phyloP scores from a whole-genome alignment of 176 grass and related monocot genomes.

The maize (Zea mays) region DNA sequence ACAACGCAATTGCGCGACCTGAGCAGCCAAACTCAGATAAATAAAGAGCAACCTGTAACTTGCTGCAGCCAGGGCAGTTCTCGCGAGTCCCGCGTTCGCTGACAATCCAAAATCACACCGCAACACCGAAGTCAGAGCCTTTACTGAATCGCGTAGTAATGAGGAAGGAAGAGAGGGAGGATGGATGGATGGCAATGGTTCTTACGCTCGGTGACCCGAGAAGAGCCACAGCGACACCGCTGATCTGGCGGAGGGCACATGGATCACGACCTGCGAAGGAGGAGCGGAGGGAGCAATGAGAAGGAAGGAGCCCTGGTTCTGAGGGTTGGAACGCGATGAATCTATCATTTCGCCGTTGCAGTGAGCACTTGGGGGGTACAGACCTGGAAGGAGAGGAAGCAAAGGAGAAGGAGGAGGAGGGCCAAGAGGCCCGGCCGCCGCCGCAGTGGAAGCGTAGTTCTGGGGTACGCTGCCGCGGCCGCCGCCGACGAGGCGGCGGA shows the following conservation, averaged over 20 bases:
- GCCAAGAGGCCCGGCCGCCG: constrained; percentile 24
- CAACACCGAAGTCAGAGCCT: constrained; percentile 8
- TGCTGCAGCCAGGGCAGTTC: constrained; percentile 44
- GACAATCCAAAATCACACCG: not conserved
- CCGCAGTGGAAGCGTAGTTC: constrained; percentile 1
- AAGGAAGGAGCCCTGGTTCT: not conserved
- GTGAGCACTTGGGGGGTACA: not conserved
- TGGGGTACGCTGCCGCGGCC: constrained; percentile 23
- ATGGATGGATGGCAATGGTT: not conserved
- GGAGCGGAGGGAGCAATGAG: constrained; percentile 17
- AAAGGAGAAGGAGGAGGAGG: constrained; percentile 31
- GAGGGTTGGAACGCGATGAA: not conserved
- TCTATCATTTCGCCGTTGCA: not conserved
- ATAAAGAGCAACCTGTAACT: constrained; percentile 25
- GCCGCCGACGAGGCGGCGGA: constrained; percentile 23
- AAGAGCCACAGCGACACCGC: constrained; percentile 51
- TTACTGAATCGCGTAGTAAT: not conserved
- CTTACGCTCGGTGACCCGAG: constrained; percentile 54
- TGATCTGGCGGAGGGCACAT: constrained; percentile 56
- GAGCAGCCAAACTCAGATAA: not conserved
- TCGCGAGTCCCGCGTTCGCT: not conserved
- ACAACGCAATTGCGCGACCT: not conserved
- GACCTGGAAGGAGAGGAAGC: constrained; percentile 53
- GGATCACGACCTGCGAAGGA: constrained; percentile 45
- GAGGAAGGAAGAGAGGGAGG: not conserved